A percentile compares a stretch with the other conserved stretches of the same genome.
phyloP scores from a whole-genome alignment of 306 rosid species.

The Benincasa hispida region DNA sequence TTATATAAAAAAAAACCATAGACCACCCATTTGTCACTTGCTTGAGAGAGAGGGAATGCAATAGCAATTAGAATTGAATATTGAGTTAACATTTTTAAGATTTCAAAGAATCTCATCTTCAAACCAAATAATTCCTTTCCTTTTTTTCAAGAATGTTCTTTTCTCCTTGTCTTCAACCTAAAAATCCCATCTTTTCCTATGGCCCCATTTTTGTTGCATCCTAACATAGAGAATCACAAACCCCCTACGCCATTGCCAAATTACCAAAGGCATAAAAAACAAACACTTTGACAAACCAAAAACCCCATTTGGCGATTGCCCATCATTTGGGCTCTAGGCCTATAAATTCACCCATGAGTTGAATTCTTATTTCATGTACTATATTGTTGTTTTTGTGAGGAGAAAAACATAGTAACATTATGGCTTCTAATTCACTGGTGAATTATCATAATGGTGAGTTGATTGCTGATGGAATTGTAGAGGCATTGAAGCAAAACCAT shows the following conservation, averaged over 20 bases:
- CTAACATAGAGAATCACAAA: background rate
- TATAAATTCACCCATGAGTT: background rate
- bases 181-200: background rate
- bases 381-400: background rate
- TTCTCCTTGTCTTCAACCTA: constrained; percentile 19
- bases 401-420: background rate
- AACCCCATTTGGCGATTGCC: background rate
- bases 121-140: constrained; percentile 18
- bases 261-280: background rate
- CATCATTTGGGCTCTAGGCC: background rate
- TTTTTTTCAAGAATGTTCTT: constrained; percentile 32
- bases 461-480: constrained; percentile 51
- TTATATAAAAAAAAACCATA: background rate
- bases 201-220: background rate
- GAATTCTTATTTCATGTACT: background rate
- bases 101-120: constrained; percentile 21
- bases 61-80: background rate
- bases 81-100: background rate
- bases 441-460: constrained; percentile 14
- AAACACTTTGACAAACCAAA: background rate
- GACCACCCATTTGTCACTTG: constrained; percentile 1
- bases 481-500: constrained; percentile 64
- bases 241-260: background rate
- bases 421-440: constrained; percentile 15
- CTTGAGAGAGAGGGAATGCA: constrained; percentile 12